Percentiles rank a stretch among this genome's conserved stretches.
These are phyloP conservation scores for Pholiota microspora DNA, from an alignment of 768 basidiomycete genomes.

Conservation along the genomic window DNA sequence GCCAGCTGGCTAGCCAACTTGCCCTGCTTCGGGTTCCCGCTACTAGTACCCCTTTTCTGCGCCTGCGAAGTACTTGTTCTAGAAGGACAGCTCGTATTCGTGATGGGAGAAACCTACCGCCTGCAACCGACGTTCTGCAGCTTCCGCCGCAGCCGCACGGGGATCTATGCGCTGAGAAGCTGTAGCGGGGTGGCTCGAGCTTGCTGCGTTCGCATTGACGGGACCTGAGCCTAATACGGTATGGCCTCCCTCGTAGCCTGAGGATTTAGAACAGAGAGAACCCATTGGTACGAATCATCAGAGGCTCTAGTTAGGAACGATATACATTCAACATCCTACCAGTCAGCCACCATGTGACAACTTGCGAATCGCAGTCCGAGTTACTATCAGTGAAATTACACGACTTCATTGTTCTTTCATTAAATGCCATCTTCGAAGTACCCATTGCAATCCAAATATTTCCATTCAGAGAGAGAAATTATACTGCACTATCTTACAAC, in stretches of 20 bases:
- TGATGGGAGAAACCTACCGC: conserved; percentile 39
- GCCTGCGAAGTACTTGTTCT: conserved; percentile 30
- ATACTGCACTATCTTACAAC: not conserved
- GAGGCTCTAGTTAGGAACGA: conserved; percentile 2
- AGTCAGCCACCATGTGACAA: conserved; percentile 13
- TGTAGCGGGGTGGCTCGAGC: conserved; percentile 9
- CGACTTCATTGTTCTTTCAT: not conserved
- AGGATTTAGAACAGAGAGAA: conserved; percentile 54
- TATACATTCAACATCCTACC: not conserved
- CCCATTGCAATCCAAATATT: too few relatives aligned
- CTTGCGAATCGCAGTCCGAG: not conserved
- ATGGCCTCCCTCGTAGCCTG: conserved; percentile 45
- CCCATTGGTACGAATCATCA: conserved; percentile 42
- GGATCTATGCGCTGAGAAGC: conserved; percentile 32
- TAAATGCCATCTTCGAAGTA: not conserved
- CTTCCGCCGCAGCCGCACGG: conserved; percentile 58
- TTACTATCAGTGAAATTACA: not conserved
- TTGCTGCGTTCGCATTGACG: conserved; percentile 27
- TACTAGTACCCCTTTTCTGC: conserved; percentile 40
- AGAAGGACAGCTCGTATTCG: conserved; percentile 19
- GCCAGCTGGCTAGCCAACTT: conserved; percentile 42
- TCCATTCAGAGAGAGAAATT: not conserved
- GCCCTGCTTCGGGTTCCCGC: conserved; percentile 47
- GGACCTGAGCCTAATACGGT: conserved; percentile 41
- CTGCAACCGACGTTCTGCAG: conserved; percentile 59